Evolutionary conservation across 2,329 filamentous ascomycete species (phyloP).

Genomic region (Aspergillus novoparasiticus): DNA sequence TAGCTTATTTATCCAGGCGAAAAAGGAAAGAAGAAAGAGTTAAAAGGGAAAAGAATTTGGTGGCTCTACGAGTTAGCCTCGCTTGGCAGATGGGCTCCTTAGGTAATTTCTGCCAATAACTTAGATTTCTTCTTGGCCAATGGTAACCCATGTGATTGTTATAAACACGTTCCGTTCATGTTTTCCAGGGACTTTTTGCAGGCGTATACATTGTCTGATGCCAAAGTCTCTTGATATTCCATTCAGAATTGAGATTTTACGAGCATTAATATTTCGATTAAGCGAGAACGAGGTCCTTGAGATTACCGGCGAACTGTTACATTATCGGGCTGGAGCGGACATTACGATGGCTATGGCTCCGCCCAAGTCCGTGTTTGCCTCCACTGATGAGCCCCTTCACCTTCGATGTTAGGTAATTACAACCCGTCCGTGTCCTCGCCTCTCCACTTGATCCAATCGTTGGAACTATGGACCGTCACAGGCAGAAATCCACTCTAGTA

Average conservation of each 20-base stretch:
- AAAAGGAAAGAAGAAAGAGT: background rate
- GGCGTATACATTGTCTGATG: background rate
- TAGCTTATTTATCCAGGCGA: background rate
- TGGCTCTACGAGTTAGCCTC: background rate
- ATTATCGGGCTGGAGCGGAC: background rate
- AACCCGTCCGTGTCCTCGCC: background rate
- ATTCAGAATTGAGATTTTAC: background rate
- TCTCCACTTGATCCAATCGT: background rate
- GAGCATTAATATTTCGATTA: no score
- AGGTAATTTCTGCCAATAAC: background rate
- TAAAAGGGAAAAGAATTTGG: background rate
- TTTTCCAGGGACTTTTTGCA: background rate
- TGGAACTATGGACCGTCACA: background rate
- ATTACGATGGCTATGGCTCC: background rate
- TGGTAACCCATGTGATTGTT: background rate
- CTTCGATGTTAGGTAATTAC: constrained; percentile 3
- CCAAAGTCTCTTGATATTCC: background rate
- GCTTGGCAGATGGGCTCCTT: background rate
- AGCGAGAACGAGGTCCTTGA: background rate
- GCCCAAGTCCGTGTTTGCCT: background rate
- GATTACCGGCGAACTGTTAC: background rate
- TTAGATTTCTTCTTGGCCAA: background rate
- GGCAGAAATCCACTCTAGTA: background rate
- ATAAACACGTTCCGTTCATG: background rate
- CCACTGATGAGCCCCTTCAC: constrained; percentile 1